Conservation (phyloP, 495 filamentous ascomycete genomes). For the Penicillium paradoxum region DNA sequence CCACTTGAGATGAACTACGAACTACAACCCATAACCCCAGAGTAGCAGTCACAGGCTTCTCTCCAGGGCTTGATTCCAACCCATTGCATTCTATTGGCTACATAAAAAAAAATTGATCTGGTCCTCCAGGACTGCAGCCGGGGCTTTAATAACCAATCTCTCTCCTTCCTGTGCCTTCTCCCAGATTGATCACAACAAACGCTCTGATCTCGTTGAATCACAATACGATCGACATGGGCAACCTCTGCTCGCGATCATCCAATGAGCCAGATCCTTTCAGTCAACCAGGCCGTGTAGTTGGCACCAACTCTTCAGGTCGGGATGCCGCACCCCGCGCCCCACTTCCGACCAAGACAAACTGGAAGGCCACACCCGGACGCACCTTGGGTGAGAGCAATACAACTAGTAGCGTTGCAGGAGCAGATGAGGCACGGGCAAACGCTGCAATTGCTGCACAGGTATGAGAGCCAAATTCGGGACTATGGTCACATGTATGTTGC, state of each 20-base stretch:
- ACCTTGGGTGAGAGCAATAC: constrained; percentile 44
- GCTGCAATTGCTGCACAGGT: constrained; percentile 70
- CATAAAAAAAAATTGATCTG: too few relatives aligned
- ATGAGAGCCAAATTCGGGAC: background rate
- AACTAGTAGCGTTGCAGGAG: constrained; percentile 17
- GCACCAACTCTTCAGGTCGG: constrained; percentile 15
- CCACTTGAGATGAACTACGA: background rate
- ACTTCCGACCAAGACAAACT: constrained; percentile 38
- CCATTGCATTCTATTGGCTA: background rate
- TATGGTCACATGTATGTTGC: background rate
- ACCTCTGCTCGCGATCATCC: constrained; percentile 64
- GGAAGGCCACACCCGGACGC: constrained; percentile 48
- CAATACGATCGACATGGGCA: constrained; percentile 54
- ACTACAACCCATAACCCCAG: background rate
- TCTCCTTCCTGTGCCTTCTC: background rate
- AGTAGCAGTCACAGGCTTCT: background rate
- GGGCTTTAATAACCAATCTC: background rate
- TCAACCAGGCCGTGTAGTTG: constrained; percentile 59
- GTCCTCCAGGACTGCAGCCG: background rate
- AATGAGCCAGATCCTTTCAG: constrained; percentile 51
- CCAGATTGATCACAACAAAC: background rate
- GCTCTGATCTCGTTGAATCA: background rate
- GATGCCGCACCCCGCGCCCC: constrained; percentile 30
- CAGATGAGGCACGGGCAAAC: constrained; percentile 47
- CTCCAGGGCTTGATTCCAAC: background rate